Percentiles rank a stretch among this genome's conserved stretches.
These are phyloP conservation scores for Orbilia javanica DNA, from an alignment of 2,329 filamentous ascomycete species.

Conservation along the genomic window DNA sequence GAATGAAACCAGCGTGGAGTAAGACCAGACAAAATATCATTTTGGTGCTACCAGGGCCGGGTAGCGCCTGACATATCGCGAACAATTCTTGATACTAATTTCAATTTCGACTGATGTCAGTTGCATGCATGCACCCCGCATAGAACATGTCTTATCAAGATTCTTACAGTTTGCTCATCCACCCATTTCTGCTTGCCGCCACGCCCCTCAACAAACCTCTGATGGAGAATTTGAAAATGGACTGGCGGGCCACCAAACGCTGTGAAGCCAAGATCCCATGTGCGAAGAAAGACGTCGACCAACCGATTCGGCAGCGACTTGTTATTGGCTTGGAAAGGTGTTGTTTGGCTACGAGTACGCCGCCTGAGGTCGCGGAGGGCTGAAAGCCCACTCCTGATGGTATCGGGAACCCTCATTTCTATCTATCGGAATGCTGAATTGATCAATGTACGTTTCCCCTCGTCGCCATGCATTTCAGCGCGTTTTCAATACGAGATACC, in stretches of 20 bases:
- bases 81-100: conserved; percentile 78
- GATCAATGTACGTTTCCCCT: no score
- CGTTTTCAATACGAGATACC: no score
- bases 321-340: conserved; percentile 8
- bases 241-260: conserved; percentile 77
- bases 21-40: conserved; percentile 78
- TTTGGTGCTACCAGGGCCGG: conserved; percentile 77
- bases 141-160: no score
- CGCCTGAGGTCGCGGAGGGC: conserved; percentile 7
- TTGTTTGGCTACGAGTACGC: conserved; percentile 5
- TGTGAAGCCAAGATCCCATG: conserved; percentile 75
- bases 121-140: no score
- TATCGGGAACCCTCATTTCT: conserved; percentile 11
- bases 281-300: conserved; percentile 61
- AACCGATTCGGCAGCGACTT: conserved; percentile 55
- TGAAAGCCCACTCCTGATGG: neutral
- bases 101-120: no score
- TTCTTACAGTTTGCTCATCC: conserved; percentile 74
- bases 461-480: no score
- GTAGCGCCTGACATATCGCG: conserved; percentile 76
- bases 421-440: neutral
- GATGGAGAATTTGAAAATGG: conserved; percentile 78
- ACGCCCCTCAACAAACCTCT: conserved; percentile 60
- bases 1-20: conserved; percentile 72
- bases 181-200: conserved; percentile 70